phyloP scores from a whole-genome alignment of 176 grass and related monocot species.

The Aegilops sharonensis region DNA sequence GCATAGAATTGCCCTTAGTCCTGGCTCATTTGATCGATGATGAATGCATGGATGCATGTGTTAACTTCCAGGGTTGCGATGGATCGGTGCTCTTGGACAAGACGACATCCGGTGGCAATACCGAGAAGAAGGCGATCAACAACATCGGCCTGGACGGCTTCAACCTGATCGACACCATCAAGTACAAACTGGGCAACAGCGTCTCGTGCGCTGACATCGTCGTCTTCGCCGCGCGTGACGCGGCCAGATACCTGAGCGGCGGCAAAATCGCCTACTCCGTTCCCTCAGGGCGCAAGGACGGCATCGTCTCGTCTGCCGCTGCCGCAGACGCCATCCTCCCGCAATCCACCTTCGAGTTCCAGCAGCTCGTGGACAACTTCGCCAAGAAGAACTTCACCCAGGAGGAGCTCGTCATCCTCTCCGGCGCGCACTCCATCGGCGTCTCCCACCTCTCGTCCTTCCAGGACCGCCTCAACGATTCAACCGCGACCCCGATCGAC shows the following conservation, averaged over 20 bases:
- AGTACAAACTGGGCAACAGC: not conserved
- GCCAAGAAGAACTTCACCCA: not conserved
- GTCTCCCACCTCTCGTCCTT: conserved; percentile 31
- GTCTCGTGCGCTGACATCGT: conserved; percentile 55
- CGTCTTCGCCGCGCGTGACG: conserved; percentile 36
- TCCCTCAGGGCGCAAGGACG: conserved; percentile 33
- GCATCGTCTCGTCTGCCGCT: not conserved
- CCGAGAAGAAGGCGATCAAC: conserved; percentile 30
- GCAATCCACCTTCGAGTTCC: not conserved
- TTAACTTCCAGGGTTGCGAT: conserved; percentile 43
- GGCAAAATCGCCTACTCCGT: conserved; percentile 17
- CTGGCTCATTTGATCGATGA: too few relatives aligned
- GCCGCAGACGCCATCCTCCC: conserved; percentile 35
- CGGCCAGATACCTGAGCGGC: conserved; percentile 6
- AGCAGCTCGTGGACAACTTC: conserved; percentile 11
- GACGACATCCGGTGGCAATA: not conserved
- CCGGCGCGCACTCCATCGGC: conserved; percentile 50
- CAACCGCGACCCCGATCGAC: not conserved
- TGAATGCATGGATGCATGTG: not conserved
- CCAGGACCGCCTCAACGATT: conserved; percentile 11
- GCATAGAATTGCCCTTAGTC: too few relatives aligned
- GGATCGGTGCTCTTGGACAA: conserved; percentile 49
- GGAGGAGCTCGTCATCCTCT: conserved; percentile 40
- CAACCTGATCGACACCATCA: conserved; percentile 43
- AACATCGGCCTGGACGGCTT: conserved; percentile 39